phyloP scores from a whole-genome alignment of 192 early-diverging fungal genomes.

The Coemansia sp. region DNA sequence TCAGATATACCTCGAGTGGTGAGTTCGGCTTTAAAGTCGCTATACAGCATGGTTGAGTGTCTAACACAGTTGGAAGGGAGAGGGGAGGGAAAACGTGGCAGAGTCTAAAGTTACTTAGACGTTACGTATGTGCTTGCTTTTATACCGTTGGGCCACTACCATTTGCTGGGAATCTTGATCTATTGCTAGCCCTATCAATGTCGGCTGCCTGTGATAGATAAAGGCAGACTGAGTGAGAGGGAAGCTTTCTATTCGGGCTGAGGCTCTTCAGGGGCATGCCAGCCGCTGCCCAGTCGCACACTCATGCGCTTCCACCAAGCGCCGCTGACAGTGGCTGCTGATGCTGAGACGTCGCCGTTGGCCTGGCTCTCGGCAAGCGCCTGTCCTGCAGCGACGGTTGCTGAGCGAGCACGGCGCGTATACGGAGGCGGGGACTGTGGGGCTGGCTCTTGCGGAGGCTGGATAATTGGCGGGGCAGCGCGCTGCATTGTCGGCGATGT shows the following conservation, averaged over 20 bases:
- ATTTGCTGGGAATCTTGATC: neutral
- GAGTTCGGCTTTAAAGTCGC: no score
- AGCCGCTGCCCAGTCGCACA: slow-evolving; percentile 27
- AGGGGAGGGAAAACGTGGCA: no score
- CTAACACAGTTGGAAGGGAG: no score
- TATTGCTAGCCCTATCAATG: neutral
- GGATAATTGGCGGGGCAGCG: neutral
- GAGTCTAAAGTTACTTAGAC: no score
- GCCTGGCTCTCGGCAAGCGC: slow-evolving; percentile 10
- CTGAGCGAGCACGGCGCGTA: slow-evolving; percentile 43
- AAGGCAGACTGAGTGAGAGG: neutral
- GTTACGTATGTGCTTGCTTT: no score
- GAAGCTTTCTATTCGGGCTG: slow-evolving; percentile 11
- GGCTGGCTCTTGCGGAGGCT: neutral
- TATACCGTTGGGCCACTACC: no score
- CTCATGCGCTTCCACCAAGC: slow-evolving; percentile 56
- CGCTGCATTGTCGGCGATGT: slow-evolving; percentile 29
- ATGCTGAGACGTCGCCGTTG: slow-evolving; percentile 4
- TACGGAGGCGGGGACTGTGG: slow-evolving; percentile 29
- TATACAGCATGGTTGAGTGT: no score
- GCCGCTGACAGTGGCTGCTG: slow-evolving; percentile 26
- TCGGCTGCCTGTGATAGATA: neutral
- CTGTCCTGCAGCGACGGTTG: slow-evolving; percentile 34
- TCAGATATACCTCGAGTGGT: no score
- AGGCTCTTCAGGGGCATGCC: slow-evolving; percentile 27